These are phyloP conservation scores for Phytophthora pluvialis DNA, from an alignment of 352 stramenopile species.

Conservation along the genomic window DNA sequence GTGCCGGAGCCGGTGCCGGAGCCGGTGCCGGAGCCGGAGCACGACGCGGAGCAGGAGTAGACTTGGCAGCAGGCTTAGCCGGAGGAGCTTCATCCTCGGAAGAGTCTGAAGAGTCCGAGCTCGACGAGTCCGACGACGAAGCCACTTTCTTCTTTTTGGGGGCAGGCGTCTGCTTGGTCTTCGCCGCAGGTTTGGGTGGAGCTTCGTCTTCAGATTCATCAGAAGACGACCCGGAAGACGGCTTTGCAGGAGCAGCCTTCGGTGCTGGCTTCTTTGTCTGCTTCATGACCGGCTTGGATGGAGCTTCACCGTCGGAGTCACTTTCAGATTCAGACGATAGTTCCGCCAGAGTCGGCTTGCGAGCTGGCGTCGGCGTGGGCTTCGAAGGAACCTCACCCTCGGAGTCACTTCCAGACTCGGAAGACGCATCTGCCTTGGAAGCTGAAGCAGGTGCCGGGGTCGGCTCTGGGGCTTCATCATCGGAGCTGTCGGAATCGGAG, in stretches of 20 bases:
- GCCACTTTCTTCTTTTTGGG: conserved; percentile 15
- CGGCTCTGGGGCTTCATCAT: conserved; percentile 28
- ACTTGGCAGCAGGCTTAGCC: conserved; percentile 9
- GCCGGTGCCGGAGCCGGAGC: conserved; percentile 9
- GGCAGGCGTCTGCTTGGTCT: conserved; percentile 1
- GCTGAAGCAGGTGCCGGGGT: not conserved
- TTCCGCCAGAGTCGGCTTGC: conserved; percentile 25
- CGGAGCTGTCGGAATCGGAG: conserved; percentile 31
- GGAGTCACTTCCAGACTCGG: conserved; percentile 15
- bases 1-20: conserved; percentile 4
- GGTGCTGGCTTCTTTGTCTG: conserved; percentile 17
- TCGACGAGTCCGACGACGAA: conserved; percentile 29
- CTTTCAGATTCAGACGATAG: conserved; percentile 34
- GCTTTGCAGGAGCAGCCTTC: conserved; percentile 11
- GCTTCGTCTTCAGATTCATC: conserved; percentile 16
- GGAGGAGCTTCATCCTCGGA: conserved; percentile 31
- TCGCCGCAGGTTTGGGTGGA: conserved; percentile 5
- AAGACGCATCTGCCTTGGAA: conserved; percentile 8
- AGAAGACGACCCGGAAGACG: conserved; percentile 19
- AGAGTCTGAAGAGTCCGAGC: conserved; percentile 27
- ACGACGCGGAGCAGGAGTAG: conserved; percentile 15
- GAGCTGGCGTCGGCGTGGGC: conserved; percentile 3
- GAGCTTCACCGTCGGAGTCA: conserved; percentile 21
- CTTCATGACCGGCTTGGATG: conserved; percentile 16
- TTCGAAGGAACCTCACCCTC: conserved; percentile 16